Evolutionary conservation across 2,329 filamentous ascomycete species (phyloP), one percentile per base, ranked within the genome.

Genomic region (Neoarthrinium moseri): DNA sequence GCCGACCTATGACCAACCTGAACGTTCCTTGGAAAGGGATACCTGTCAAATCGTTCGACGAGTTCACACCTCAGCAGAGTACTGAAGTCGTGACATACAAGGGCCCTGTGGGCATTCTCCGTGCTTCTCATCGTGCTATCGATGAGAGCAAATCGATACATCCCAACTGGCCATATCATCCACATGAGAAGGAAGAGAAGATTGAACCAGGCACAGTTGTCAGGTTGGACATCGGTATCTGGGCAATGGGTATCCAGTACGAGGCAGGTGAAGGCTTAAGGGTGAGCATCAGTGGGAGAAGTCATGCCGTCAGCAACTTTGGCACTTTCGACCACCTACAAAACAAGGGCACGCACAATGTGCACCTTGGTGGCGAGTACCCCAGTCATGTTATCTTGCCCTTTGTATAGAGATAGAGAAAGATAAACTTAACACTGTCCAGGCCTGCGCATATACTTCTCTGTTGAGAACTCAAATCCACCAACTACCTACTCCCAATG

Each of bases 181-280:
- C 56, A 2, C 56, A 60, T 27, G 42, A 51, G 15, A 41, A 46
- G 22, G 44, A 54, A 41, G 48, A 57, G 15, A 56, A 58, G 46
- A 39, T 59, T 17, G 15, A 38, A 2, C 57, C 54, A 1, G 60
- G 58, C 1, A 46, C 45, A 1, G 47, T 61, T 7, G 58, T 60
- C 12, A 48, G 48, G 32, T 35, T 62, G 6, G 59, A 63, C 8
- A 58, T 63, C 26, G 56, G 55, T 1, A 59, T 62, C 26, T 63
- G 59, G 59, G 57, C 57, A 1, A 53, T 56, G 34, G 58, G 60
- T 8, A 53, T 62, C 23, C 56, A 59, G 32, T 63, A 53, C 18
- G 56, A 59, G 43, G 58, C 51, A 1, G 59, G 59, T 8, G 55
- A 61, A 46, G 38, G 43, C 3, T 21, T 58, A 23, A 43, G 51